These are phyloP conservation scores for Aurinia saxatilis DNA, from an alignment of 345 rosid genomes.

Conservation along the genomic window DNA sequence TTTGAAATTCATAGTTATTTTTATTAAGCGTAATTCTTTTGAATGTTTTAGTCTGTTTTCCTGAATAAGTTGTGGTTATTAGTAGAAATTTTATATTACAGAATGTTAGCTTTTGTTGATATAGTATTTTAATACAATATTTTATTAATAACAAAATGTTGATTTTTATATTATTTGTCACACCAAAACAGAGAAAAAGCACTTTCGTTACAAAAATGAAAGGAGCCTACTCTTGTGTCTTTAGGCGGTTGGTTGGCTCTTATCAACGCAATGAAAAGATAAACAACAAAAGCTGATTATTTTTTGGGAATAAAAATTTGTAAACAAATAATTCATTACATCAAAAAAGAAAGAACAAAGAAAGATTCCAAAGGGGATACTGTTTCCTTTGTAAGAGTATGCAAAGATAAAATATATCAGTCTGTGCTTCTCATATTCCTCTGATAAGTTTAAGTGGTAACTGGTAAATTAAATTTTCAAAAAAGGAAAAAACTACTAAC, in stretches of 20 bases:
- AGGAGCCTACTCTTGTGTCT: conserved; percentile 24
- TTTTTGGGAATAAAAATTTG: neutral
- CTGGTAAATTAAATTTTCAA: no score
- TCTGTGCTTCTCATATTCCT: neutral
- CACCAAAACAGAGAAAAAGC: conserved; percentile 17
- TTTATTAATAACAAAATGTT: neutral
- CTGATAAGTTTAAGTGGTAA: no score
- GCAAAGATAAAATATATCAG: neutral
- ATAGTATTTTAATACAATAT: neutral
- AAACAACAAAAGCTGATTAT: conserved; percentile 8
- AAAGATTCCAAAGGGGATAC: conserved; percentile 26
- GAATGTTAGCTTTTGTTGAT: neutral
- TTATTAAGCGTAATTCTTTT: no score
- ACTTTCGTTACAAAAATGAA: conserved; percentile 19
- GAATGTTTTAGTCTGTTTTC: neutral
- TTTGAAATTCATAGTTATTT: no score
- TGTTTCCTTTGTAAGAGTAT: conserved; percentile 15
- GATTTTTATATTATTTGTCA: conserved; percentile 13
- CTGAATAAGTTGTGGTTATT: neutral
- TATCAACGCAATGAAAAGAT: conserved; percentile 16
- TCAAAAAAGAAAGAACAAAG: conserved; percentile 14
- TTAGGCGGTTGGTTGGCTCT: conserved; percentile 24
- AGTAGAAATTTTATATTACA: neutral
- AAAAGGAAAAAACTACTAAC: no score
- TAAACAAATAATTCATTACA: neutral